Conservation (phyloP, 352 stramenopile genomes). For the Phytopythium aichiense region DNA sequence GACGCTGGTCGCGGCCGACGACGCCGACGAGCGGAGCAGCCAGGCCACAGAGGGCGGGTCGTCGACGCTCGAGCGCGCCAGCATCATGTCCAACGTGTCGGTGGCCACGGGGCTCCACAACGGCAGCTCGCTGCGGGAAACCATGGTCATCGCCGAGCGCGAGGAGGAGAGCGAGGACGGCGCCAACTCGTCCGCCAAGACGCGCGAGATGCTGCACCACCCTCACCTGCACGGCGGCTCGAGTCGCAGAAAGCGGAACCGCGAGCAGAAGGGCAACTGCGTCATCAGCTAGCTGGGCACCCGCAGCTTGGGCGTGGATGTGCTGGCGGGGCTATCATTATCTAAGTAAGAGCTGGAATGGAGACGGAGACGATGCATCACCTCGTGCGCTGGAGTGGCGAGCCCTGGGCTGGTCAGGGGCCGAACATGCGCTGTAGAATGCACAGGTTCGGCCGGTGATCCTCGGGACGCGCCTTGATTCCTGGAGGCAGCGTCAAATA, state of each 20-base stretch:
- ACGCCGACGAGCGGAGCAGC: slow-evolving; percentile 39
- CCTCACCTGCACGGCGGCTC: slow-evolving; percentile 14
- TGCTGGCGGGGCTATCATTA: slow-evolving; percentile 1
- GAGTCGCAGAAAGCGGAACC: slow-evolving; percentile 19
- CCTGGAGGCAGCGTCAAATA: neutral
- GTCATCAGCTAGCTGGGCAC: slow-evolving; percentile 26
- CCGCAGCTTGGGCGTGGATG: neutral
- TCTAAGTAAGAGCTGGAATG: slow-evolving; percentile 5
- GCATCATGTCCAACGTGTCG: slow-evolving; percentile 61
- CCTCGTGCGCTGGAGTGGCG: neutral
- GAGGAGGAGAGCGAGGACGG: slow-evolving; percentile 35
- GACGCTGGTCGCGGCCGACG: slow-evolving; percentile 17
- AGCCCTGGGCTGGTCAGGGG: neutral
- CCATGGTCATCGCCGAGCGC: slow-evolving; percentile 63
- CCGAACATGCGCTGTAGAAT: slow-evolving; percentile 52
- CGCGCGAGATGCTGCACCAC: slow-evolving; percentile 5
- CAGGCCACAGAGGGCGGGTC: slow-evolving; percentile 37
- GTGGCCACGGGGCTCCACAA: slow-evolving; percentile 42
- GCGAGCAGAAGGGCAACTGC: slow-evolving; percentile 26
- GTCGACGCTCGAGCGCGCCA: slow-evolving; percentile 47
- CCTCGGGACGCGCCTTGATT: neutral
- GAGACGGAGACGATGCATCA: neutral
- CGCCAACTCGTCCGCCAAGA: slow-evolving; percentile 9
- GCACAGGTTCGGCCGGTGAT: slow-evolving; percentile 17
- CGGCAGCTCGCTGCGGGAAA: slow-evolving; percentile 51